phyloP scores from a whole-genome alignment of 192 early-diverging fungal species.

The Backusella morwellensis region DNA sequence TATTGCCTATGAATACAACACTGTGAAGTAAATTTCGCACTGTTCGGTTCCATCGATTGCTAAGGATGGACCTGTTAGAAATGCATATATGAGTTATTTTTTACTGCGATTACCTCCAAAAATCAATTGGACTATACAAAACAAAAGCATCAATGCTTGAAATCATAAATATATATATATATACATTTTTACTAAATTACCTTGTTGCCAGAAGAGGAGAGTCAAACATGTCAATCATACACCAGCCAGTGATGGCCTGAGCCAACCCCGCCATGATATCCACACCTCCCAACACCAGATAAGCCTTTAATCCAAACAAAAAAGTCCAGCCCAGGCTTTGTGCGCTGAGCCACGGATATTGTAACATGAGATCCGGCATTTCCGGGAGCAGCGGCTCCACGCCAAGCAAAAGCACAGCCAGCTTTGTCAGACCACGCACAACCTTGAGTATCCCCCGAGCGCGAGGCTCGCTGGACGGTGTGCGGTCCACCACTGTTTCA shows the following conservation, averaged over 20 bases:
- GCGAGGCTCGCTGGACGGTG: neutral
- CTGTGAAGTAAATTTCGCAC: conserved; percentile 1
- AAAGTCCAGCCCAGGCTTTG: neutral
- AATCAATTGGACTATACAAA: conserved; percentile 5
- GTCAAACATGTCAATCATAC: conserved; percentile 18
- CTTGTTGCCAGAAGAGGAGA: neutral
- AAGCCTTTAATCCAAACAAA: conserved; percentile 6
- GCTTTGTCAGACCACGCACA: neutral
- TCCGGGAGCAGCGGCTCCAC: neutral
- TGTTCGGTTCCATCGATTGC: conserved; percentile 7
- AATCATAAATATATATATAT: too few relatives aligned
- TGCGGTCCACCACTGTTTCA: neutral
- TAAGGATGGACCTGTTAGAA: neutral
- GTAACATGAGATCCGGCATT: neutral
- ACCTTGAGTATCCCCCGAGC: neutral
- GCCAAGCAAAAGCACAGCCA: neutral
- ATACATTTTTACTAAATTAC: neutral
- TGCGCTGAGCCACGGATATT: neutral
- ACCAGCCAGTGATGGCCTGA: neutral
- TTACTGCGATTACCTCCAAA: neutral
- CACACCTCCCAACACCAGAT: conserved; percentile 4
- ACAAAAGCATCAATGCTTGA: neutral
- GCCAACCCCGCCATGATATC: neutral
- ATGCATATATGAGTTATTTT: neutral
- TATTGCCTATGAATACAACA: neutral